These are phyloP conservation scores for Rosa persica DNA, from an alignment of 306 rosid genomes.

Conservation along the genomic window DNA sequence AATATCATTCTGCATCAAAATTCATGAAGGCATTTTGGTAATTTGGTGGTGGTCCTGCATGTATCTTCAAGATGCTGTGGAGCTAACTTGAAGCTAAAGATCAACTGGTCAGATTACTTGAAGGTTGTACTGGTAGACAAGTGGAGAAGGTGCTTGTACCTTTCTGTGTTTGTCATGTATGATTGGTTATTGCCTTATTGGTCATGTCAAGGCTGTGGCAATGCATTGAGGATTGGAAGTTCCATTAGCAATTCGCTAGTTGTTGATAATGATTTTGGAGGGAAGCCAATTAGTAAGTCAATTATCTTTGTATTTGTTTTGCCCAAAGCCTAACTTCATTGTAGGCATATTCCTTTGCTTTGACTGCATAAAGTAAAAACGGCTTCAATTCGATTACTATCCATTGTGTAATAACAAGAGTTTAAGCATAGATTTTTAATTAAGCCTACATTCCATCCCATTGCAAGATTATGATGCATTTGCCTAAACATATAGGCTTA, in stretches of 20 bases:
- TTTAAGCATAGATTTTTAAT: not conserved
- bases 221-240: not conserved
- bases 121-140: no score
- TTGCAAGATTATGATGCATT: not conserved
- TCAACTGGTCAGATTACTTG: no score
- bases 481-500: not conserved
- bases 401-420: not conserved
- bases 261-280: not conserved
- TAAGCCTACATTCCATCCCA: not conserved
- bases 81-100: no score
- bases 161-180: no score
- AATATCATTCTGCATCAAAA: no score
- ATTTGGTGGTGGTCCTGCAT: no score
- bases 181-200: constrained; percentile 10
- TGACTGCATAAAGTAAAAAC: not conserved
- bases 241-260: not conserved
- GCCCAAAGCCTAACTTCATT: not conserved
- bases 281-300: not conserved
- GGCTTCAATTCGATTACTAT: not conserved
- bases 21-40: no score
- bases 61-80: no score
- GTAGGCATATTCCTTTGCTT: not conserved
- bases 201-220: not conserved
- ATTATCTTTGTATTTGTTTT: not conserved
- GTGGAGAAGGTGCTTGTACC: no score